Evolutionary conservation across 306 rosid species (phyloP).

Genomic region (Acmispon strigosus): DNA sequence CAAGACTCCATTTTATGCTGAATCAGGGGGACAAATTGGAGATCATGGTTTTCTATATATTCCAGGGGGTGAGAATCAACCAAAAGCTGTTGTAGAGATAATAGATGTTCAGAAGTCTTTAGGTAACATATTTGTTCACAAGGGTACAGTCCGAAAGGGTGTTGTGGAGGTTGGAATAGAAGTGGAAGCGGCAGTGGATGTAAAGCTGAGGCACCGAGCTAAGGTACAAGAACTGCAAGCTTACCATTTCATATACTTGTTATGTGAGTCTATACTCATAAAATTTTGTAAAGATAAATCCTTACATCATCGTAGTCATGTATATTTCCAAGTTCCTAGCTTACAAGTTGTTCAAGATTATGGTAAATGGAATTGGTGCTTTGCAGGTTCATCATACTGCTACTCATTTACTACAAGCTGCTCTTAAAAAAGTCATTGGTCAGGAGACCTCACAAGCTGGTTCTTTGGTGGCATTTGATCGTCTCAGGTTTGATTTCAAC

Average conservation of each 20-base stretch:
- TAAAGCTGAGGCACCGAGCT: conserved; percentile 82
- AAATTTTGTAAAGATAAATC: not conserved
- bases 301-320: conserved; percentile 7
- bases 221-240: conserved; percentile 43
- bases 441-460: conserved; percentile 98
- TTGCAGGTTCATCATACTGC: conserved; percentile 96
- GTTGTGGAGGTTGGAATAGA: conserved; percentile 82
- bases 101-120: conserved; percentile 81
- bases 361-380: conserved; percentile 12
- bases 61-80: conserved; percentile 50
- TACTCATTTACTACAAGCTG: conserved; percentile 94
- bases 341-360: conserved; percentile 17
- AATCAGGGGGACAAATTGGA: conserved; percentile 97
- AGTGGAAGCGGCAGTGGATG: conserved; percentile 85
- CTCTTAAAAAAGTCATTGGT: conserved; percentile 72
- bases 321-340: conserved; percentile 6
- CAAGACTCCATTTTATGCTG: conserved; percentile 93
- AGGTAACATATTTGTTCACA: conserved; percentile 84
- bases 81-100: conserved; percentile 67
- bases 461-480: conserved; percentile 89
- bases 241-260: not conserved
- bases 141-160: conserved; percentile 80
- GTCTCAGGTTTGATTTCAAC: conserved; percentile 95
- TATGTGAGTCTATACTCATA: not conserved
- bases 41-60: conserved; percentile 78